Percentiles rank a stretch among this genome's conserved stretches.
These are phyloP conservation scores for Hymenoscyphus linearis DNA, from an alignment of 2,329 filamentous ascomycete genomes.

Conservation along the genomic window DNA sequence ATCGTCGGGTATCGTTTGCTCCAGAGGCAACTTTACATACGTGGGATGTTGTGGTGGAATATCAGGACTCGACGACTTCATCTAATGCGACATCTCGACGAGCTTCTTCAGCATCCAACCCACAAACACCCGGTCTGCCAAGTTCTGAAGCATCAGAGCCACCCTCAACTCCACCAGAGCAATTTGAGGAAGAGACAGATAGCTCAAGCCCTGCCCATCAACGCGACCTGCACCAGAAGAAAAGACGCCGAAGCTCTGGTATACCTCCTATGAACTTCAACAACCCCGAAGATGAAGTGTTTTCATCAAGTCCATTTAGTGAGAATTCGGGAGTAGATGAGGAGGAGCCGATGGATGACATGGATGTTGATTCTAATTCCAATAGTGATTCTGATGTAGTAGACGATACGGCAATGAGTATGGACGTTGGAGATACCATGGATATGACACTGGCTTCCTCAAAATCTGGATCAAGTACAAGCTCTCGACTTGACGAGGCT, in stretches of 20 bases:
- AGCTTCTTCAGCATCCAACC: conserved; percentile 50
- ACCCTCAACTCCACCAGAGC: conserved; percentile 57
- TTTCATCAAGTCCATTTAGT: conserved; percentile 76
- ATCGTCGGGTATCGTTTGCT: conserved; percentile 91
- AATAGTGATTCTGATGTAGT: conserved; percentile 54
- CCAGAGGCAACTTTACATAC: conserved; percentile 96
- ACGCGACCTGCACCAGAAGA: conserved; percentile 57
- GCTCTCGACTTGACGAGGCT: conserved; percentile 71
- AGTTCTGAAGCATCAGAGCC: conserved; percentile 48
- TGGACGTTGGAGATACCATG: conserved; percentile 65
- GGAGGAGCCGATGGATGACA: conserved; percentile 32
- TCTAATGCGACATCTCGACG: conserved; percentile 68
- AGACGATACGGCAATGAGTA: conserved; percentile 74
- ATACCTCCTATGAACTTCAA: conserved; percentile 61
- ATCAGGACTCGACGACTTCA: conserved; percentile 79
- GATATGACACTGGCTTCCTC: conserved; percentile 60
- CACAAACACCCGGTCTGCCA: conserved; percentile 28
- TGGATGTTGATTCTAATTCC: conserved; percentile 40
- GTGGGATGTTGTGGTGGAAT: conserved; percentile 83
- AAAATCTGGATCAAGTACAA: conserved; percentile 52
- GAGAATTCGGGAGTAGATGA: conserved; percentile 45
- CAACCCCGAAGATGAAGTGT: conserved; percentile 53
- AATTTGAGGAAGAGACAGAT: conserved; percentile 53
- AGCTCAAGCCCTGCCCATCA: conserved; percentile 60
- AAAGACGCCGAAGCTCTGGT: conserved; percentile 58